Evolutionary conservation across 345 rosid species (phyloP), one percentile per base, ranked within the genome.

Genomic region (Gossypium bickii): DNA sequence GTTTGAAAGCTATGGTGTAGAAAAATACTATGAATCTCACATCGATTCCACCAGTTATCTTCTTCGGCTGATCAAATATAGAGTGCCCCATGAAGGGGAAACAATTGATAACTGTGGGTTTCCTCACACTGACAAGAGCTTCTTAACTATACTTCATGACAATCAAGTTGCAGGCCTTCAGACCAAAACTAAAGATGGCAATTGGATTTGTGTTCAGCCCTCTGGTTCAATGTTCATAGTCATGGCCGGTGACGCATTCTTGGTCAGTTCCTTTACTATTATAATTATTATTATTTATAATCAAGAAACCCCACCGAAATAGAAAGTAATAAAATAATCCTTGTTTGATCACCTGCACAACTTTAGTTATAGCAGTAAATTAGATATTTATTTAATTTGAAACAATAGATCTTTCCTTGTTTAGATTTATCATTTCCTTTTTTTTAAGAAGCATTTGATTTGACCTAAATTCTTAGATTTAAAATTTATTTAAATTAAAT

Each of bases 111-210:
- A 27, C 16, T 71, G 71, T 44, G 72, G 49, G 0, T 74, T 78
- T 70, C 66, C 68, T n/a, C 91, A 89, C 56, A 85, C 89, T 4
- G 97, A 91, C 80, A 87, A 85, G 82, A 84, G 89, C 83, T 86
- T 91, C 86, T 82, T 80, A 17, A 79, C 87, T 18, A 78, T 91
- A 43, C 87, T 89, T 78, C 87, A 86, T 72, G 91, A 88, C 59
- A 84, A 85, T 75, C 80, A 83, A 41, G 87, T 86, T 3, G 80
- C 80, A 67, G 97, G 91, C 41, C 82, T 89, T 59, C 85, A 91
- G 81, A 77, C 85, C 0, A 68, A 82, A 68, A 80, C 84, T 2
- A 82, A 81, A 73, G 85, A 75, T 47, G 91, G 89, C 7, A 62
- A 49, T 13, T 85, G 89, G 93, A 84, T 88, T 62, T 43, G 60